phyloP scores from a whole-genome alignment of 257 asterid species.

The Perilla frutescens region DNA sequence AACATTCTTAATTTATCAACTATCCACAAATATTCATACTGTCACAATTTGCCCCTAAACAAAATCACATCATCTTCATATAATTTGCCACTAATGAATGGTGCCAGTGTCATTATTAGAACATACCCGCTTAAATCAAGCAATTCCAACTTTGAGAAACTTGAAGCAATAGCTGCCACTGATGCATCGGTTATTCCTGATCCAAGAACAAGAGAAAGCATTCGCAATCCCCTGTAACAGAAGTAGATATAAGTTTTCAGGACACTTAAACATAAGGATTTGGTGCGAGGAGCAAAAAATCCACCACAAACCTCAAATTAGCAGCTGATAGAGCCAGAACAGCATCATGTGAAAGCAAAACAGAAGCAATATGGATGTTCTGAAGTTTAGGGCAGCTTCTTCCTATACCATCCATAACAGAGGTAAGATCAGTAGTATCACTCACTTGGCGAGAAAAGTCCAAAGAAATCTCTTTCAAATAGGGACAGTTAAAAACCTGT shows the following conservation, averaged over 20 bases:
- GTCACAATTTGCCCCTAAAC: neutral
- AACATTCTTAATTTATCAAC: slow-evolving; percentile 17
- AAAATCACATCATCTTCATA: neutral
- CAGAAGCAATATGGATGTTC: slow-evolving; percentile 83
- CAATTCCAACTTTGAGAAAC: slow-evolving; percentile 79
- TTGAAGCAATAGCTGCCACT: slow-evolving; percentile 88
- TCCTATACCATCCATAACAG: slow-evolving; percentile 73
- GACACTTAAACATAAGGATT: slow-evolving; percentile 3
- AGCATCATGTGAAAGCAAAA: slow-evolving; percentile 73
- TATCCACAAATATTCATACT: neutral
- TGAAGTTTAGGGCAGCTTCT: slow-evolving; percentile 88
- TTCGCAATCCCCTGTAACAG: slow-evolving; percentile 72
- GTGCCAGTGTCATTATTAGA: slow-evolving; percentile 8
- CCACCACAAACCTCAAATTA: slow-evolving; percentile 66
- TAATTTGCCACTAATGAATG: neutral
- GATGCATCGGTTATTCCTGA: slow-evolving; percentile 96
- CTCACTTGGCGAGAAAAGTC: slow-evolving; percentile 82
- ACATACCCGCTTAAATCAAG: slow-evolving; percentile 98
- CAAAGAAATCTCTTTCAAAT: slow-evolving; percentile 80
- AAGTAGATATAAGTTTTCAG: slow-evolving; percentile 15
- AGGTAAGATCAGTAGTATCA: slow-evolving; percentile 72
- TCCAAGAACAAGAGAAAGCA: slow-evolving; percentile 97
- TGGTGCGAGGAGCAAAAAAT: neutral
- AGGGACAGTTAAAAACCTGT: slow-evolving; percentile 87
- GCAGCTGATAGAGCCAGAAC: slow-evolving; percentile 88